Percentiles rank a stretch among this genome's conserved stretches.
Conservation (phyloP, 108 stramenopile species). For the Nitzschia sp. region DNA sequence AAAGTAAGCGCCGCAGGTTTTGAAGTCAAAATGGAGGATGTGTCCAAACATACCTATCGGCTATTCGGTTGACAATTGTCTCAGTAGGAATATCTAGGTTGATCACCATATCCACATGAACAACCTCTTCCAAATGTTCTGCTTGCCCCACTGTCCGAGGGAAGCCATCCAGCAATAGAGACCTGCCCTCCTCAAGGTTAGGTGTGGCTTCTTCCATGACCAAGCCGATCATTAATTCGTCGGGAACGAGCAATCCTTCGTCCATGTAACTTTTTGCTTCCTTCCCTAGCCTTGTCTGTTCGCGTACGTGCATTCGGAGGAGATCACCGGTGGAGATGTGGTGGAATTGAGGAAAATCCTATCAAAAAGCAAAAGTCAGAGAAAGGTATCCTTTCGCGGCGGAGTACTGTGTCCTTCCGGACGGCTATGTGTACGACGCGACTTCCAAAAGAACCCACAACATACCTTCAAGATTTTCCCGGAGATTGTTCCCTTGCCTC, state of each 20-base stretch:
- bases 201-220: constrained; percentile 79
- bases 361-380: background rate
- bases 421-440: background rate
- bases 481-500: constrained; percentile 97
- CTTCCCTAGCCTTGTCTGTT: constrained; percentile 75
- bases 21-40: constrained; percentile 6
- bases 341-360: constrained; percentile 81
- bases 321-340: constrained; percentile 97
- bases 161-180: constrained; percentile 94
- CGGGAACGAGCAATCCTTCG: constrained; percentile 88
- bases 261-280: constrained; percentile 91
- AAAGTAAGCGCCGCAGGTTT: background rate
- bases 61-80: constrained; percentile 91
- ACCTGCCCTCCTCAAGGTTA: constrained; percentile 55
- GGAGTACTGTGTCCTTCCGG: background rate
- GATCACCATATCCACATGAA: constrained; percentile 89
- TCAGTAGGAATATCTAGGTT: constrained; percentile 94
- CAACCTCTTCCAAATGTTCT: constrained; percentile 75
- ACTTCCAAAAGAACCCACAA: constrained; percentile 12
- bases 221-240: constrained; percentile 89
- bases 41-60: constrained; percentile 64
- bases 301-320: constrained; percentile 88
- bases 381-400: background rate
- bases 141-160: constrained; percentile 95
- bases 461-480: constrained; percentile 85